Conservation (phyloP, 352 stramenopile genomes). For the Globisporangium mamillatum region DNA sequence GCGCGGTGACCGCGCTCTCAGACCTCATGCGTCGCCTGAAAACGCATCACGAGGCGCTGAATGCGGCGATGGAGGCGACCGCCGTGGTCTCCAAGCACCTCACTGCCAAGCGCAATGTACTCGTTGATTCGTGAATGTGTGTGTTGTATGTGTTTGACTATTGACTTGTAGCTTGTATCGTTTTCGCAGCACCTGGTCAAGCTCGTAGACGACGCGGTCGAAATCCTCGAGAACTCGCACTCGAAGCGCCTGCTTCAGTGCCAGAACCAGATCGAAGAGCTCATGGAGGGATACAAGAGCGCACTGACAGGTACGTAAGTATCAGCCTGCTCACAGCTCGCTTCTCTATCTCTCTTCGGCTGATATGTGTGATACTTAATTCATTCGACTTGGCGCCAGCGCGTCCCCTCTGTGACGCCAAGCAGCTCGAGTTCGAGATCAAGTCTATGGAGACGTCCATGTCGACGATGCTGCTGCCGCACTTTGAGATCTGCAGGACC, state of each 20-base stretch:
- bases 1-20: constrained; percentile 8
- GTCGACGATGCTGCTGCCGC: constrained; percentile 42
- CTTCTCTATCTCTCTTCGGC: background rate
- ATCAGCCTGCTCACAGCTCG: background rate
- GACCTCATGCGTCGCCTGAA: constrained; percentile 8
- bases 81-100: constrained; percentile 18
- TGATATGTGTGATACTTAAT: background rate
- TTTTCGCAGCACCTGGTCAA: constrained; percentile 22
- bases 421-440: constrained; percentile 42
- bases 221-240: constrained; percentile 40
- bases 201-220: constrained; percentile 34
- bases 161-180: background rate
- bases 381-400: constrained; percentile 21
- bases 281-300: constrained; percentile 29
- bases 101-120: constrained; percentile 21
- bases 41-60: constrained; percentile 7
- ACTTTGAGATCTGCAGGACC: constrained; percentile 54
- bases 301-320: constrained; percentile 24
- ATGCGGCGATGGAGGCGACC: constrained; percentile 1
- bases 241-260: constrained; percentile 27
- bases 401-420: constrained; percentile 25
- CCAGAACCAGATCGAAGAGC: constrained; percentile 27
- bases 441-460: constrained; percentile 45
- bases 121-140: background rate
- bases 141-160: background rate